Evolutionary conservation across 2,329 filamentous ascomycete genomes (phyloP).

Genomic region (Cercospora sp.): DNA sequence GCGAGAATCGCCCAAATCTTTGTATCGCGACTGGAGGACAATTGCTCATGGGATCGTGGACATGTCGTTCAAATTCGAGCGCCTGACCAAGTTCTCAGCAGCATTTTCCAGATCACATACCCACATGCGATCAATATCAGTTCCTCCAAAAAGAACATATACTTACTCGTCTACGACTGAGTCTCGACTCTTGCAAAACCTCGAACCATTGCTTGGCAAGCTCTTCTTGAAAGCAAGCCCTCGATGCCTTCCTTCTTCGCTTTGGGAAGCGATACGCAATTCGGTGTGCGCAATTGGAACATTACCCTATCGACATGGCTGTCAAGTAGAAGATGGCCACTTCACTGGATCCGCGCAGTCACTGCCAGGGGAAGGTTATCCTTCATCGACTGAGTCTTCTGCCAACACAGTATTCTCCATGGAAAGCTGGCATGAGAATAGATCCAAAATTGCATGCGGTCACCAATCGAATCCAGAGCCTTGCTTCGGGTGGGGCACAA

Average conservation of each 20-base stretch:
- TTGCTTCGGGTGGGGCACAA: neutral
- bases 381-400: neutral
- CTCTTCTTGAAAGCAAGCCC: neutral
- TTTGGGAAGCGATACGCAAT: neutral
- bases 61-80: neutral
- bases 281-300: neutral
- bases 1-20: neutral
- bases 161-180: neutral
- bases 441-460: neutral
- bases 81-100: neutral
- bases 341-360: neutral
- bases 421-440: neutral
- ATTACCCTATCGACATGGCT: neutral
- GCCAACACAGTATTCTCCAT: neutral
- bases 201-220: neutral
- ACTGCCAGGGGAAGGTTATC: neutral
- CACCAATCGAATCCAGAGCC: neutral
- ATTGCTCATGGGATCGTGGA: neutral
- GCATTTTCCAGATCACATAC: neutral
- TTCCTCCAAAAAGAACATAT: too few species aligned
- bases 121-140: neutral
- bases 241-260: neutral
- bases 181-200: neutral
- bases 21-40: neutral
- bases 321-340: neutral